Conservation (phyloP, 1,284 basidiomycete genomes). For the Ceratobasidium theobromae region DNA sequence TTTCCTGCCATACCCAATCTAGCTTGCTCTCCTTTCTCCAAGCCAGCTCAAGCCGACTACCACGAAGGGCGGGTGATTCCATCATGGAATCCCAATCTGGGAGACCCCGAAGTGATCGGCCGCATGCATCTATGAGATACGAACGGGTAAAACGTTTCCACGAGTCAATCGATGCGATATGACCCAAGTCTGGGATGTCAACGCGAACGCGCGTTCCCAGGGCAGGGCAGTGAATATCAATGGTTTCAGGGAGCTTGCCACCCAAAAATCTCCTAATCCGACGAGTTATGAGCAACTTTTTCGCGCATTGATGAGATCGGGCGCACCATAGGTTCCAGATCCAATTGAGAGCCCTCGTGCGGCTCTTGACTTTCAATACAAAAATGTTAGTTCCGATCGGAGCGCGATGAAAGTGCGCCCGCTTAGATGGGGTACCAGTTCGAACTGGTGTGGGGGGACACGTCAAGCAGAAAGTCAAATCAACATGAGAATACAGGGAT, state of each 20-base stretch:
- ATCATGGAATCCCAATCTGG: constrained; percentile 66
- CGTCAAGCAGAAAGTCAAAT: constrained; percentile 70
- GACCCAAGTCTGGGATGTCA: constrained; percentile 58
- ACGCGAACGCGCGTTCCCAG: constrained; percentile 63
- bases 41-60: constrained; percentile 67
- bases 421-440: constrained; percentile 41
- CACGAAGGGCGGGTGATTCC: constrained; percentile 54
- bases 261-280: constrained; percentile 60
- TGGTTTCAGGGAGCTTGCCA: constrained; percentile 48
- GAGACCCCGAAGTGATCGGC: constrained; percentile 53
- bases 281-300: background rate
- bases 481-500: constrained; percentile 78
- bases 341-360: constrained; percentile 77
- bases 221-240: constrained; percentile 52
- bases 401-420: constrained; percentile 49
- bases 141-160: constrained; percentile 56
- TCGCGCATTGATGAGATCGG: background rate
- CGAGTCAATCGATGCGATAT: constrained; percentile 42
- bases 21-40: constrained; percentile 72
- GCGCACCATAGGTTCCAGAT: constrained; percentile 74
- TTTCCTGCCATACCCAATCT: constrained; percentile 78
- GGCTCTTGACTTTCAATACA: constrained; percentile 71
- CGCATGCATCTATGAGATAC: constrained; percentile 63
- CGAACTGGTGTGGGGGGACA: constrained; percentile 58
- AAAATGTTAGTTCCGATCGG: constrained; percentile 69